Conservation (phyloP, 2,329 filamentous ascomycete species). For the Sclerotinia minor region DNA sequence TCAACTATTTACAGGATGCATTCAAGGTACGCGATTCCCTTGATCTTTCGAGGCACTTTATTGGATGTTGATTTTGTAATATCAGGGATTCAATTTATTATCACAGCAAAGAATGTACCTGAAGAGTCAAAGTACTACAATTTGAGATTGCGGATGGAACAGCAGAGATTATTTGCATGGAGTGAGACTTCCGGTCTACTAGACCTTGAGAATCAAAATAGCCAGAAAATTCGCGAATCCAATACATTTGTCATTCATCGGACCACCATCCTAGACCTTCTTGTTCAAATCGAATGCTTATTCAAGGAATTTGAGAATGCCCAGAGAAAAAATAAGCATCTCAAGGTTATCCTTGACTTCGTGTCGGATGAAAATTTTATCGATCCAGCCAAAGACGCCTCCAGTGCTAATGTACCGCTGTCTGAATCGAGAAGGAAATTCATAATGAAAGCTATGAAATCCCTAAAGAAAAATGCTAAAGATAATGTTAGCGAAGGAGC, state of each 20-base stretch:
- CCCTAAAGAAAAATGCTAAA: conserved; percentile 44
- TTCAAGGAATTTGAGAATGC: conserved; percentile 50
- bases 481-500: conserved; percentile 34
- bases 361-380: conserved; percentile 30
- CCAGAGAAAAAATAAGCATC: conserved; percentile 45
- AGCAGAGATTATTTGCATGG: conserved; percentile 53
- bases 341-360: conserved; percentile 43
- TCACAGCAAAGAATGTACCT: conserved; percentile 51
- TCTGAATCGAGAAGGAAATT: conserved; percentile 46
- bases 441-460: conserved; percentile 48
- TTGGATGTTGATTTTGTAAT: conserved; percentile 24
- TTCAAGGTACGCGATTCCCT: conserved; percentile 43
- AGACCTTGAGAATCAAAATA: conserved; percentile 46
- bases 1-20: conserved; percentile 50
- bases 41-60: conserved; percentile 8
- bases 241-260: conserved; percentile 52
- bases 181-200: conserved; percentile 52
- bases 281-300: conserved; percentile 50
- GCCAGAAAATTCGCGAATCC: conserved; percentile 48
- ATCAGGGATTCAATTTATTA: conserved; percentile 49
- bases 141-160: conserved; percentile 51
- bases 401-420: conserved; percentile 49
- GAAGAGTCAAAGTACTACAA: conserved; percentile 52
- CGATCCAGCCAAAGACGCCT: conserved; percentile 48
- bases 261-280: conserved; percentile 51